Conservation (phyloP, 441 rosid genomes). For the Adansonia gregorii region DNA sequence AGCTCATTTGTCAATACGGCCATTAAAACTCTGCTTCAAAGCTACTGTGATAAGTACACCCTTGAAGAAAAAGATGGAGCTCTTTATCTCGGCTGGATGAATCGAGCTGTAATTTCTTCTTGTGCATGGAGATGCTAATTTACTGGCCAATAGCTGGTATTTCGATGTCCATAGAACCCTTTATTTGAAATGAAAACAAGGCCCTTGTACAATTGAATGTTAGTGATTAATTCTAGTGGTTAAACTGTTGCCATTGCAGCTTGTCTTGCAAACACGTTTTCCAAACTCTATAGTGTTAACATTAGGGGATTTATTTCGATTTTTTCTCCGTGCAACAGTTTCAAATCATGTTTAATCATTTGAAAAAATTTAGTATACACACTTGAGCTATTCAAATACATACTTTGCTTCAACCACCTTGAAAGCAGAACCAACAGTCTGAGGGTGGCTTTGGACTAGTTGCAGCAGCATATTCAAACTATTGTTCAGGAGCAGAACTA, state of each 20-base stretch:
- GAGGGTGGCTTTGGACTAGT: too few relatives aligned
- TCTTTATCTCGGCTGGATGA: conserved; percentile 89
- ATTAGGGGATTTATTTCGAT: too few relatives aligned
- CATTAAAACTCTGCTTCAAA: conserved; percentile 63
- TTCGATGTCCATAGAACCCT: conserved; percentile 8
- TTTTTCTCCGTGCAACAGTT: background rate
- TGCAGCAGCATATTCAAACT: too few relatives aligned
- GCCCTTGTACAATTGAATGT: background rate
- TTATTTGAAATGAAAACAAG: background rate
- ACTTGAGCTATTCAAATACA: background rate
- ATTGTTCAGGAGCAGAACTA: too few relatives aligned
- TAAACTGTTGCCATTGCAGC: conserved; percentile 13
- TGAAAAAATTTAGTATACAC: conserved; percentile 31
- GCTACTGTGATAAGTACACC: conserved; percentile 62
- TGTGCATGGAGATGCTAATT: conserved; percentile 74
- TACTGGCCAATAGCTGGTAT: background rate
- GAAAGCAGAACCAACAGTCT: too few relatives aligned
- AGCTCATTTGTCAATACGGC: conserved; percentile 74
- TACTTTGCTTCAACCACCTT: too few relatives aligned
- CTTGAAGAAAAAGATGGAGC: conserved; percentile 83
- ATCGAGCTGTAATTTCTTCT: conserved; percentile 62
- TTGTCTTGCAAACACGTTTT: conserved; percentile 4
- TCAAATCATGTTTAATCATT: background rate
- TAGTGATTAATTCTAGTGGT: background rate
- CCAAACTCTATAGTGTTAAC: background rate